Base-by-base conservation (phyloP, 305 asterid genomes). In the Withania somnifera region DNA sequence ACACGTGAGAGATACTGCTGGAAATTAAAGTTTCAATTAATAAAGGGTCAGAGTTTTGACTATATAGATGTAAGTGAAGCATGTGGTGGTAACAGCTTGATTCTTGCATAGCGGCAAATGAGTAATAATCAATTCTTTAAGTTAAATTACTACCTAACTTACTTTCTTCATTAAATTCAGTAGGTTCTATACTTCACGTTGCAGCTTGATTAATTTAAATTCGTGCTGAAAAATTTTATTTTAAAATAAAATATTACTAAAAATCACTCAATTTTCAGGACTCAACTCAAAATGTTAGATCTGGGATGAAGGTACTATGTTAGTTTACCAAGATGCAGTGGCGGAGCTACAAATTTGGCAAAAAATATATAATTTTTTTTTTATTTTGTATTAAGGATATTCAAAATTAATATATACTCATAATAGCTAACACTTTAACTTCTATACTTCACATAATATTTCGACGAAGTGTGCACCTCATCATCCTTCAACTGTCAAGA, bases 61-160 rank as follows among this genome's bases (percentile, higher is more conserved):
- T 75, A 50, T 75, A 50, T 75, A 28, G 80, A 50, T 75, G 28
- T 64, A 28, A 67, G 50, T n/a, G 40, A 54, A 32, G 66, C 86
- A 84, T 80, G 85, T 80, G 81, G 13, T 2, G 60, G 79, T 69
- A 69, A 45, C 60, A 71, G 81, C 83, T 84, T 63, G 85, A 86
- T 60, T 73, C 64, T 22, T 56, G 83, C 76, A 13, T 28, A 82
- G 84, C 73, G n/a, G 3, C 47, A 30, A 13, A n/a, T 81, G 60
- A 38, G 38, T 66, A 34, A 17, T 67, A 67, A 36, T 67, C 17
- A 32, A 66, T 66, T 64, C 26, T 32, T 24, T 61, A 28, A 5
- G 22, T 28, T 47, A 19, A 54, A 47, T 71, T 69, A 42, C 20
- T 53, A 9, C 30, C 19, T 13, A 69, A 42, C 52, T 45, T 22